Evolutionary conservation across 768 basidiomycete species (phyloP).

Genomic region (Kwoniella dendrophila): DNA sequence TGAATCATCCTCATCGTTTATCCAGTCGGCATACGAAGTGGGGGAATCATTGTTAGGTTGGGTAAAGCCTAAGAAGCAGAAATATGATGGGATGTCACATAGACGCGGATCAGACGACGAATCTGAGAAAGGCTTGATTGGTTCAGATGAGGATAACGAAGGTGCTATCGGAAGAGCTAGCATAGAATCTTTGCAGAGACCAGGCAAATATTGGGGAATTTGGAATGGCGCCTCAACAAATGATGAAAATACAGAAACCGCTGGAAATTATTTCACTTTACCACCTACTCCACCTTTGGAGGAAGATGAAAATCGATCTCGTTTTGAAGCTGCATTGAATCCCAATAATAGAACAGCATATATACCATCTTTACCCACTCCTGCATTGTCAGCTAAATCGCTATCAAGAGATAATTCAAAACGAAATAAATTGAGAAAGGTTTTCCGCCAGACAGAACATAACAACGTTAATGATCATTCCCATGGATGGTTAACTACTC

Average conservation of each 20-base stretch:
- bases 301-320: not conserved
- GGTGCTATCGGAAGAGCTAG: constrained; percentile 14
- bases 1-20: constrained; percentile 5
- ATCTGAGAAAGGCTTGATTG: constrained; percentile 28
- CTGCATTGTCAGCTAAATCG: constrained; percentile 39
- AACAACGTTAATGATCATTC: not conserved
- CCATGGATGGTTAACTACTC: constrained; percentile 32
- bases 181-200: constrained; percentile 9
- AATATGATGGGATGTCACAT: not conserved
- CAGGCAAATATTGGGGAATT: constrained; percentile 31
- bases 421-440: constrained; percentile 15
- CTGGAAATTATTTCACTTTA: constrained; percentile 37
- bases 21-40: constrained; percentile 35
- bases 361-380: constrained; percentile 34
- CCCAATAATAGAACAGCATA: not conserved
- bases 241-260: constrained; percentile 11
- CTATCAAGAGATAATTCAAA: constrained; percentile 19
- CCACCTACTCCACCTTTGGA: constrained; percentile 38
- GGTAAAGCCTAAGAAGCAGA: constrained; percentile 13
- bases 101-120: constrained; percentile 26
- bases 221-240: constrained; percentile 13
- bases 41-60: constrained; percentile 32
- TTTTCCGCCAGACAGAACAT: not conserved
- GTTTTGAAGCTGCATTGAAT: constrained; percentile 16
- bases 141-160: constrained; percentile 26